Conservation (phyloP, 169 alveolate genomes). For the Perkinsus chesapeaki region DNA sequence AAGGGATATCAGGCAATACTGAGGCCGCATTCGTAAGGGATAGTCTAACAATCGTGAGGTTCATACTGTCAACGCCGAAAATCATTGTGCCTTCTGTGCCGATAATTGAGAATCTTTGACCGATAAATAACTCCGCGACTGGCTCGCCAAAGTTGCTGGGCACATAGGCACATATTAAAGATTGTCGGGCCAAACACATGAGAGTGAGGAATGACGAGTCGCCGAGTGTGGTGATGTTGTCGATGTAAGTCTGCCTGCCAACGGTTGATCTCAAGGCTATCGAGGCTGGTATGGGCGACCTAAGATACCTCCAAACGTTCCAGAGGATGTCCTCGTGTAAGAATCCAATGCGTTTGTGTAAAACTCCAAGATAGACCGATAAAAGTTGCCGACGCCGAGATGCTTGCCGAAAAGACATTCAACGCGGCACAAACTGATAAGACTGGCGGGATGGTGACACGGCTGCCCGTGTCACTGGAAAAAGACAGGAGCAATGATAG, state of each 20-base stretch:
- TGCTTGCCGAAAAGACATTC: too few species aligned
- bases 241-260: background rate
- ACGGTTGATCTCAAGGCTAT: background rate
- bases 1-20: background rate
- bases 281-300: background rate
- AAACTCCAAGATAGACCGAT: too few species aligned
- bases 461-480: too few species aligned
- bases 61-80: background rate
- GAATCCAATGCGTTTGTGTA: too few species aligned
- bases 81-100: background rate
- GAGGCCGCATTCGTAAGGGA: background rate
- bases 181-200: background rate
- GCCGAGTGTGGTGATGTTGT: background rate
- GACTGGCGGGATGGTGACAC: too few species aligned
- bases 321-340: background rate
- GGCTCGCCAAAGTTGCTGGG: background rate
- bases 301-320: background rate
- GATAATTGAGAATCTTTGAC: background rate
- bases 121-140: background rate
- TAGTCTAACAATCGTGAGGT: background rate
- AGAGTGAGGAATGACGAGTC: background rate
- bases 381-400: too few species aligned
- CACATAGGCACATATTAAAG: background rate
- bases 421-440: too few species aligned
- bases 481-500: too few species aligned